A percentile compares a stretch with the other conserved stretches of the same genome.
Conservation (phyloP, 805 yeast genomes). For the Teunomyces lycoperdinae region DNA sequence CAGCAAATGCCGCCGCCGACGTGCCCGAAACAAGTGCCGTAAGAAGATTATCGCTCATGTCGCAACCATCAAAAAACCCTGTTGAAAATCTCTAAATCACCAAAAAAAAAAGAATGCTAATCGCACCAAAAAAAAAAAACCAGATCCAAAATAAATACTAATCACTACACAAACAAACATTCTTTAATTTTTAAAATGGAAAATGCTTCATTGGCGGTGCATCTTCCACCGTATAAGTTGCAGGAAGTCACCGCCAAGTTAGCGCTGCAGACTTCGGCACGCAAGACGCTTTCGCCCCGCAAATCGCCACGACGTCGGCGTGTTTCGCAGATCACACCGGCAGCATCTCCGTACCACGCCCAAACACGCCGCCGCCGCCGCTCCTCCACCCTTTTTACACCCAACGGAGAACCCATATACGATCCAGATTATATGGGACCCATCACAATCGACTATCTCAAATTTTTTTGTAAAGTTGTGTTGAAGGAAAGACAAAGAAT, state of each 20-base stretch:
- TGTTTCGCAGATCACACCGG: background rate
- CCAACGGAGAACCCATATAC: conserved; percentile 21
- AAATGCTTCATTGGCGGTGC: conserved; percentile 11
- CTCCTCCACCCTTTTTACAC: conserved; percentile 23
- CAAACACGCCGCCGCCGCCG: conserved; percentile 14
- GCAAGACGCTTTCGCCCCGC: background rate
- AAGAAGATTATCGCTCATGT: conserved; percentile 35
- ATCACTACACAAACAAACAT: conserved; percentile 2
- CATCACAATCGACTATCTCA: conserved; percentile 35
- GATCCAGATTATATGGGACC: conserved; percentile 35
- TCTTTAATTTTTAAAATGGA: background rate
- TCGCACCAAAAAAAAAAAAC: background rate
- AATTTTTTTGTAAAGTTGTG: conserved; percentile 32
- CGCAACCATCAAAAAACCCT: background rate
- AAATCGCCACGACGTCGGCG: conserved; percentile 1
- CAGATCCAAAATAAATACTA: background rate
- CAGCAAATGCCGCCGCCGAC: conserved; percentile 60
- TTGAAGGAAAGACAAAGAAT: conserved; percentile 11
- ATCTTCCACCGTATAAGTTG: conserved; percentile 22
- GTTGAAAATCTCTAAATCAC: background rate
- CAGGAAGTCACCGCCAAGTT: conserved; percentile 13
- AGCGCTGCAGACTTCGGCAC: conserved; percentile 1
- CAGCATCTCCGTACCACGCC: conserved; percentile 2
- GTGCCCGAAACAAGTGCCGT: conserved; percentile 61
- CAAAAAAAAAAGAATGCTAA: background rate